Conservation (phyloP, 2,329 filamentous ascomycete genomes). For the Rutstroemia sp. region DNA sequence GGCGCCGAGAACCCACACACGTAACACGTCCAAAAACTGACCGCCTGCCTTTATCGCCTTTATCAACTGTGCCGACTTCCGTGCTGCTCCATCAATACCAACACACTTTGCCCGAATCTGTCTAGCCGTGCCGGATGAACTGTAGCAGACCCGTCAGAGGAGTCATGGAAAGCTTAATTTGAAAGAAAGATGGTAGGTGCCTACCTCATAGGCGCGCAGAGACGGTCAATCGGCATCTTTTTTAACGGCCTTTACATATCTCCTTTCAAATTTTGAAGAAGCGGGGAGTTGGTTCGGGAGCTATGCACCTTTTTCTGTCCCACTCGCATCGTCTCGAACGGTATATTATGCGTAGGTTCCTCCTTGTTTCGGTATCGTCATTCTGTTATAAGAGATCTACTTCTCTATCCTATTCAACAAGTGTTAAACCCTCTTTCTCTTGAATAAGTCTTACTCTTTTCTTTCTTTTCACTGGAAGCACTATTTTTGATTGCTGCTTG, state of each 20-base stretch:
- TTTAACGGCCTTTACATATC: neutral
- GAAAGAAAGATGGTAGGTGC: no score
- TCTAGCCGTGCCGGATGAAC: no score
- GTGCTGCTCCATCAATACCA: neutral
- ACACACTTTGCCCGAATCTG: neutral
- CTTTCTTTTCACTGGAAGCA: neutral
- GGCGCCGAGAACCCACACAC: neutral
- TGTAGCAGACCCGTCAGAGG: no score
- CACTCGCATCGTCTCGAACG: no score
- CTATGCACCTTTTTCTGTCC: neutral
- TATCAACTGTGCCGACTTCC: neutral
- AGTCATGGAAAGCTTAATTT: no score
- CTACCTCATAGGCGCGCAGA: no score
- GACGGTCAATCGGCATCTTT: no score
- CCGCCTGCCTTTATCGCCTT: neutral
- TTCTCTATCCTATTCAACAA: neutral
- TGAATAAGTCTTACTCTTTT: neutral
- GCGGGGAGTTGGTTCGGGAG: neutral
- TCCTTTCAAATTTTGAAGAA: neutral
- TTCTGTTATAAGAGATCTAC: neutral
- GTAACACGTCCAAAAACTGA: neutral
- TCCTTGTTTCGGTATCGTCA: neutral
- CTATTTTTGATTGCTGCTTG: neutral
- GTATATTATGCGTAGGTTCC: neutral
- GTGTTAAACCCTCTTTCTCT: neutral